Percentiles rank a stretch among this genome's conserved stretches.
These are phyloP conservation scores for Diddensiella caesifluorescens DNA, from an alignment of 805 yeast species.

Conservation along the genomic window DNA sequence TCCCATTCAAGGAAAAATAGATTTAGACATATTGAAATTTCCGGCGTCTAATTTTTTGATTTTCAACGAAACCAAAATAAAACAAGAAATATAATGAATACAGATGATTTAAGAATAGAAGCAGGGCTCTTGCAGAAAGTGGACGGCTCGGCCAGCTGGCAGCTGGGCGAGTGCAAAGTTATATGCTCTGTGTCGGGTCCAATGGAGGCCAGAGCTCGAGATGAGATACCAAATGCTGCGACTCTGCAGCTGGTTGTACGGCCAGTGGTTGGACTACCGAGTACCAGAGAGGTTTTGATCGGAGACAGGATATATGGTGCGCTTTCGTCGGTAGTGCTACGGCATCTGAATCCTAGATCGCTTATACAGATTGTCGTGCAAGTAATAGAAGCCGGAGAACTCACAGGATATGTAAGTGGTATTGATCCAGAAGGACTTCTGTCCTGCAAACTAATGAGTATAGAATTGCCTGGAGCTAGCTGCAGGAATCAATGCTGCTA, in stretches of 20 bases:
- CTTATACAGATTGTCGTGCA: slow-evolving; percentile 66
- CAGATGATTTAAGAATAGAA: too few species aligned
- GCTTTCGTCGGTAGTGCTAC: slow-evolving; percentile 53
- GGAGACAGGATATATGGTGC: slow-evolving; percentile 67
- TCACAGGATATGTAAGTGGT: neutral
- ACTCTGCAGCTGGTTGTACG: slow-evolving; percentile 72
- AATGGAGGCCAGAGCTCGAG: slow-evolving; percentile 73
- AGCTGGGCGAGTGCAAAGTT: slow-evolving; percentile 49
- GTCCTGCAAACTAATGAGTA: neutral
- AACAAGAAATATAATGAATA: too few species aligned
- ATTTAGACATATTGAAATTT: too few species aligned
- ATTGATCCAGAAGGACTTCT: neutral
- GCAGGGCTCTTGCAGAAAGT: slow-evolving; percentile 46
- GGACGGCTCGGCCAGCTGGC: slow-evolving; percentile 73
- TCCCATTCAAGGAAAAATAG: too few species aligned
- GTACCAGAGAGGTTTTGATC: slow-evolving; percentile 66
- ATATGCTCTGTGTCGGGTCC: slow-evolving; percentile 87
- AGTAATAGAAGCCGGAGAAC: slow-evolving; percentile 49
- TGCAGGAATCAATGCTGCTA: slow-evolving; percentile 67
- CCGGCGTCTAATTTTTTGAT: too few species aligned
- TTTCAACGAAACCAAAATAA: too few species aligned
- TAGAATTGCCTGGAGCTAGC: slow-evolving; percentile 39
- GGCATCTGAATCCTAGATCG: slow-evolving; percentile 72
- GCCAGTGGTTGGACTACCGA: slow-evolving; percentile 72
- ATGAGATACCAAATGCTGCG: slow-evolving; percentile 75